phyloP scores from a whole-genome alignment of 805 yeast genomes.

The Lipomyces starkeyi region DNA sequence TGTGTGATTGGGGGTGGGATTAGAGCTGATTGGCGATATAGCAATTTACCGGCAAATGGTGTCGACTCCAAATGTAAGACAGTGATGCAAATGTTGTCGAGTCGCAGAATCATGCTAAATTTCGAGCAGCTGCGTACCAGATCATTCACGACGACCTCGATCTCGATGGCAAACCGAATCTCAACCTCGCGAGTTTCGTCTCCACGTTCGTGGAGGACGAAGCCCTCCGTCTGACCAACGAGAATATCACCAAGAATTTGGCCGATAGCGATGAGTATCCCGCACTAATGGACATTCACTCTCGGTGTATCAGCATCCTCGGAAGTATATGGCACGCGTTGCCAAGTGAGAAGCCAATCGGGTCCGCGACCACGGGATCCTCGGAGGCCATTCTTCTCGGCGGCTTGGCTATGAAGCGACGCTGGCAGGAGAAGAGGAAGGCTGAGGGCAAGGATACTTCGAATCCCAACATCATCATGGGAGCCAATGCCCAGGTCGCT shows the following conservation, averaged over 20 bases:
- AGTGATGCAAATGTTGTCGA: neutral
- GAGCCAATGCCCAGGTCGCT: conserved; percentile 91
- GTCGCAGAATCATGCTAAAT: neutral
- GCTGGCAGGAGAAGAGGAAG: conserved; percentile 75
- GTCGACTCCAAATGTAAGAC: conserved; percentile 25
- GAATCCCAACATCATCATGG: conserved; percentile 88
- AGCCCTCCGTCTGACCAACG: conserved; percentile 61
- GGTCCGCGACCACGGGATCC: conserved; percentile 93
- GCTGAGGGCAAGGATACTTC: conserved; percentile 63
- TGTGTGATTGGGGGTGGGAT: neutral
- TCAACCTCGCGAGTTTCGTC: conserved; percentile 83
- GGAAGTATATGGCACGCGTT: conserved; percentile 84
- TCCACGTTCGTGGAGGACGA: conserved; percentile 69
- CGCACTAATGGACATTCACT: conserved; percentile 75
- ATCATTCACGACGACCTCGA: conserved; percentile 74
- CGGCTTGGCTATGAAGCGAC: conserved; percentile 88
- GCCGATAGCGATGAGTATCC: conserved; percentile 97
- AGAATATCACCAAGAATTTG: conserved; percentile 82
- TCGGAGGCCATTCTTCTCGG: conserved; percentile 94
- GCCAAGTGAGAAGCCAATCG: conserved; percentile 58
- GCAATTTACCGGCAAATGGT: conserved; percentile 33
- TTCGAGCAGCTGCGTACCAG: conserved; percentile 55
- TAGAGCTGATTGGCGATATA: neutral
- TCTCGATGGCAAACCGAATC: conserved; percentile 81
- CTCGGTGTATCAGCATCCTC: conserved; percentile 80